phyloP scores from a whole-genome alignment of 495 filamentous ascomycete species.

The Penicillium alfredii region DNA sequence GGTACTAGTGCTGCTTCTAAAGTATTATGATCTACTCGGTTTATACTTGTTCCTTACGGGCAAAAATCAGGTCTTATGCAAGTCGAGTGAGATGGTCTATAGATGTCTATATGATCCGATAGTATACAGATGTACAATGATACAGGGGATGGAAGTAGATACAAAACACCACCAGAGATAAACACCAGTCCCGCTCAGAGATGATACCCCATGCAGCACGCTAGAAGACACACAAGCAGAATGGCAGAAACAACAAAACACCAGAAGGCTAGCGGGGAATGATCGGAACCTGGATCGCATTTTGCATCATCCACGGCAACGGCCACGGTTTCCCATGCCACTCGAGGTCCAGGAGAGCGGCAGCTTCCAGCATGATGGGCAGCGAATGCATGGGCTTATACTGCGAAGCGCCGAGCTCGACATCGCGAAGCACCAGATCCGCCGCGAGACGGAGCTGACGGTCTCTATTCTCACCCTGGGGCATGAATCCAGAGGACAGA shows the following conservation, averaged over 20 bases:
- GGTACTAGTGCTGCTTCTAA: neutral
- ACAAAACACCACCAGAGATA: too few species aligned
- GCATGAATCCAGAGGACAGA: constrained; percentile 15
- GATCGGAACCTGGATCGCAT: constrained; percentile 27
- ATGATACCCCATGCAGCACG: constrained; percentile 21
- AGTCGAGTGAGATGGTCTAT: too few species aligned
- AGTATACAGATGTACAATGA: constrained; percentile 7
- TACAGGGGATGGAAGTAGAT: neutral
- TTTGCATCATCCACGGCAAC: constrained; percentile 25
- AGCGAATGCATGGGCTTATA: constrained; percentile 20
- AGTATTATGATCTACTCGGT: constrained; percentile 2
- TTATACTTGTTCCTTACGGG: too few species aligned
- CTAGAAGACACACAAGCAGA: constrained; percentile 8
- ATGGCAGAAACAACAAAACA: neutral
- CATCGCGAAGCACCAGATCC: constrained; percentile 25
- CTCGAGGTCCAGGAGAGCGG: constrained; percentile 23
- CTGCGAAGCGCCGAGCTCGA: constrained; percentile 8
- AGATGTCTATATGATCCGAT: constrained; percentile 7
- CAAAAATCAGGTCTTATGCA: too few species aligned
- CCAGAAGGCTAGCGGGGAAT: neutral
- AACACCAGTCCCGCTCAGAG: constrained; percentile 8
- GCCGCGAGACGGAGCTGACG: constrained; percentile 22
- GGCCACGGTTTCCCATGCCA: constrained; percentile 25
- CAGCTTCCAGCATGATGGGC: constrained; percentile 30
- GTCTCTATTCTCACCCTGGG: constrained; percentile 16